phyloP scores from a whole-genome alignment of 1,284 basidiomycete genomes.

The Moesziomyces aphidis region DNA sequence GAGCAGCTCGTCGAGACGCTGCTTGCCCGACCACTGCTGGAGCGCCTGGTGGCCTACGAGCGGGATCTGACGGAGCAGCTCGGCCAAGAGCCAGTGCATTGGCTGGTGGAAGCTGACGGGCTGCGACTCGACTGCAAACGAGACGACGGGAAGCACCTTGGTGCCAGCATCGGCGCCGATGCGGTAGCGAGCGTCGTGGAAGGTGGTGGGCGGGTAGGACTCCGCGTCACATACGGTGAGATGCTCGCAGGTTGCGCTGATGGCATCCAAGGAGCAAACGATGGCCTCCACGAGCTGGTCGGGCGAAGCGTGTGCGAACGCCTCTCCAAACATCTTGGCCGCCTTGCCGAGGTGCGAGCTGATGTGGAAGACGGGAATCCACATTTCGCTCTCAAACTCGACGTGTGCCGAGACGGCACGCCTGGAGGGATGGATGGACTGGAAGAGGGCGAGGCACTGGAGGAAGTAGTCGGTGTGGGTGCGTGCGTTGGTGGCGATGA shows the following conservation, averaged over 20 bases:
- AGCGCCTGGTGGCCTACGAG: conserved; percentile 26
- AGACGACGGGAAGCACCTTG: conserved; percentile 74
- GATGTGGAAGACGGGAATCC: conserved; percentile 65
- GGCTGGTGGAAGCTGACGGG: conserved; percentile 88
- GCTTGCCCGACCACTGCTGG: conserved; percentile 27
- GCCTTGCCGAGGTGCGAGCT: conserved; percentile 61
- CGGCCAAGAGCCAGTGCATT: conserved; percentile 89
- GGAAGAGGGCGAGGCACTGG: conserved; percentile 60
- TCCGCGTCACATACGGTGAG: conserved; percentile 69
- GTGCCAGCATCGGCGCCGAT: conserved; percentile 72
- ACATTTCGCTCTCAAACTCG: conserved; percentile 66
- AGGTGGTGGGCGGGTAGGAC: conserved; percentile 75
- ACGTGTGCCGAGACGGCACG: conserved; percentile 61
- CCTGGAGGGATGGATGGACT: conserved; percentile 60
- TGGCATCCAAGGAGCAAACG: conserved; percentile 77
- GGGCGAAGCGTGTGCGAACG: conserved; percentile 70
- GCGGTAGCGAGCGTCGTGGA: conserved; percentile 71
- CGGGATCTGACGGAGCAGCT: conserved; percentile 78
- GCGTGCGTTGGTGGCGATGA: conserved; percentile 41
- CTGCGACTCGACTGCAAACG: conserved; percentile 67
- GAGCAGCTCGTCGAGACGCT: conserved; percentile 40
- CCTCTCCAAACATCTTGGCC: conserved; percentile 62
- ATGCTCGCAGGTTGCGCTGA: conserved; percentile 67
- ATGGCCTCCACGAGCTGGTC: conserved; percentile 78
- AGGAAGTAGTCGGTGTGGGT: conserved; percentile 51